These are phyloP conservation scores for Melastoma malabathricum DNA, from an alignment of 345 rosid genomes.

Conservation along the genomic window DNA sequence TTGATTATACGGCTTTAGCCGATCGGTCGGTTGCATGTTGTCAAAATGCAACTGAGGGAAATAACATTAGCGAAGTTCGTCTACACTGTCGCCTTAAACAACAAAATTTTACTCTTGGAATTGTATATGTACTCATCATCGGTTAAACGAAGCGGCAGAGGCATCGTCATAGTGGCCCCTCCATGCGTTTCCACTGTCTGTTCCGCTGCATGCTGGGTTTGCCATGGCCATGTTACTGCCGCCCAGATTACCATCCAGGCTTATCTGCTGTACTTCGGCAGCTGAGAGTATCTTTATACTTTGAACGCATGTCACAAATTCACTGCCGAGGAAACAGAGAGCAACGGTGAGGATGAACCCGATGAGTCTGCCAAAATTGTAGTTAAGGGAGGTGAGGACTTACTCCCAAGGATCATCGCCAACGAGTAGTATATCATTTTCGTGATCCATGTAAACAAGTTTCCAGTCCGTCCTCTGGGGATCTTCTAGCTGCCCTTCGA, in stretches of 20 bases:
- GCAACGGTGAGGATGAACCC: slow-evolving; percentile 1
- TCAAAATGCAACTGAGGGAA: too few relatives aligned
- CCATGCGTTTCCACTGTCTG: slow-evolving; percentile 88
- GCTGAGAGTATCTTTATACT: slow-evolving; percentile 86
- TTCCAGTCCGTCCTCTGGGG: slow-evolving; percentile 90
- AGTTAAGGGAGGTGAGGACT: slow-evolving; percentile 15
- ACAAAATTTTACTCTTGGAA: too few relatives aligned
- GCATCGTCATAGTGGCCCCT: slow-evolving; percentile 69
- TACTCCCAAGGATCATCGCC: slow-evolving; percentile 99
- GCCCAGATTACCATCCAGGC: slow-evolving; percentile 85
- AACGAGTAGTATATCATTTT: slow-evolving; percentile 82
- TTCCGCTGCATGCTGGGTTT: slow-evolving; percentile 79
- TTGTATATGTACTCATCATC: slow-evolving; percentile 26
- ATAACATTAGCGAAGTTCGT: too few relatives aligned
- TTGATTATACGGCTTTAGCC: too few relatives aligned
- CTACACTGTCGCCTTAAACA: too few relatives aligned
- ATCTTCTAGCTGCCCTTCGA: slow-evolving; percentile 89
- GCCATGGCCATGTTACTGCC: slow-evolving; percentile 31
- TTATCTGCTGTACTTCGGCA: slow-evolving; percentile 86
- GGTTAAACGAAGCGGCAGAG: slow-evolving; percentile 74
- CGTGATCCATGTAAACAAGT: slow-evolving; percentile 84
- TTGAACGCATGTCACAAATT: slow-evolving; percentile 79
- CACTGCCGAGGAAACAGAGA: slow-evolving; percentile 38
- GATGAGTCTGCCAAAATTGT: background rate
- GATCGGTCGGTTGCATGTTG: too few relatives aligned